A percentile compares a stretch with the other conserved stretches of the same genome.
Conservation (phyloP, 805 yeast species). For the Starmerella scarabaei region DNA sequence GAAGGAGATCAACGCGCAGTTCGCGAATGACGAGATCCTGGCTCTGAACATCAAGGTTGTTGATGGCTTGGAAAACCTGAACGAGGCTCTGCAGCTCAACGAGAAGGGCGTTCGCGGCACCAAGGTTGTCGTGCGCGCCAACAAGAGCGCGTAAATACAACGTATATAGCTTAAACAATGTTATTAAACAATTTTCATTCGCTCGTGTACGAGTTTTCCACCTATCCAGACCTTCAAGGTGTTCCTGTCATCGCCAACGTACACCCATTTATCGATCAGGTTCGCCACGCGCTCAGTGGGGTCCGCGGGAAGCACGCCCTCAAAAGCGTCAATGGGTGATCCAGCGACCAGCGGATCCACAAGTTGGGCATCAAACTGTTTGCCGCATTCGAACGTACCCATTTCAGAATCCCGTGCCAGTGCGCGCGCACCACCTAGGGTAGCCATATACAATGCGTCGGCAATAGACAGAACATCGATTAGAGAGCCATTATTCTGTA, state of each 20-base stretch:
- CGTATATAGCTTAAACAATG: too few relatives aligned
- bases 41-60: slow-evolving; percentile 19
- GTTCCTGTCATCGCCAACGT: slow-evolving; percentile 88
- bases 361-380: slow-evolving; percentile 72
- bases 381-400: slow-evolving; percentile 68
- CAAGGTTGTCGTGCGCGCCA: slow-evolving; percentile 23
- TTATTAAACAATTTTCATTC: too few relatives aligned
- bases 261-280: slow-evolving; percentile 77
- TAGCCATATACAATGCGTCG: slow-evolving; percentile 70
- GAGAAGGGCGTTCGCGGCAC: slow-evolving; percentile 20
- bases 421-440: slow-evolving; percentile 80
- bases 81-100: slow-evolving; percentile 16
- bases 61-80: slow-evolving; percentile 19
- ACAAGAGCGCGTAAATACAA: too few relatives aligned
- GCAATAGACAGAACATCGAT: slow-evolving; percentile 40
- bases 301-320: slow-evolving; percentile 38
- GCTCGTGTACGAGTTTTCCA: slow-evolving; percentile 50
- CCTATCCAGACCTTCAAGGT: slow-evolving; percentile 68
- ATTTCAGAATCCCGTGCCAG: slow-evolving; percentile 42
- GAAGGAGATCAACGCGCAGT: slow-evolving; percentile 10
- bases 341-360: slow-evolving; percentile 44
- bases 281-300: slow-evolving; percentile 35
- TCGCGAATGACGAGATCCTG: slow-evolving; percentile 9
- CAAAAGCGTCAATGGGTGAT: slow-evolving; percentile 64
- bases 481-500: slow-evolving; percentile 36